Evolutionary conservation across 2,329 filamentous ascomycete species (phyloP).

Genomic region (Biscogniauxia mediterranea): DNA sequence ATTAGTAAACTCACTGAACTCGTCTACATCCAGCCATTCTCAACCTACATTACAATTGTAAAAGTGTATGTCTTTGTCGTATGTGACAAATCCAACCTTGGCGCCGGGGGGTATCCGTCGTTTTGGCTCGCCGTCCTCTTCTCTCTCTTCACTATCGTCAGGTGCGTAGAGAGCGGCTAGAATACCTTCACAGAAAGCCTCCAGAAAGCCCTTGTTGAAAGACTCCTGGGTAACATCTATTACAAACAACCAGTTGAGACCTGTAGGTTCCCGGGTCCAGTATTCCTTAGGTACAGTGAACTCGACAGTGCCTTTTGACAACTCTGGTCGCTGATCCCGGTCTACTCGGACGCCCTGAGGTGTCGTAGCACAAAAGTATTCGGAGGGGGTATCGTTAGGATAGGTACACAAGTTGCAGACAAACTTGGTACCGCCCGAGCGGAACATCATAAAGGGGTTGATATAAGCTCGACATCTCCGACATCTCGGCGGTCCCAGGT

Average conservation of each 20-base stretch:
- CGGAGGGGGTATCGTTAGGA: constrained; percentile 86
- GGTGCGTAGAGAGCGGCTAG: constrained; percentile 78
- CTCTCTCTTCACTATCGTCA: constrained; percentile 51
- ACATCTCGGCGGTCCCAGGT: constrained; percentile 84
- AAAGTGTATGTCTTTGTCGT: constrained; percentile 95
- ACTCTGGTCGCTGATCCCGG: constrained; percentile 81
- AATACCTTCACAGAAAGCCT: constrained; percentile 88
- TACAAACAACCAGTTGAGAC: constrained; percentile 83
- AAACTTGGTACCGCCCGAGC: constrained; percentile 90
- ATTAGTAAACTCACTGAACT: constrained; percentile 2
- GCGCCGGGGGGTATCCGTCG: constrained; percentile 70
- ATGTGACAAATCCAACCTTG: constrained; percentile 93
- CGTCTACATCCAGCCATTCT: background rate
- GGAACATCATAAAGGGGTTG: constrained; percentile 98
- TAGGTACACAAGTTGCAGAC: constrained; percentile 98
- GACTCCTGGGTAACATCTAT: constrained; percentile 93
- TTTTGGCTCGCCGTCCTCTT: constrained; percentile 52
- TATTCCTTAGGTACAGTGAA: constrained; percentile 98
- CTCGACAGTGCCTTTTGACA: constrained; percentile 89
- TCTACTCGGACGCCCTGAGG: constrained; percentile 85
- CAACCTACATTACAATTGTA: constrained; percentile 81
- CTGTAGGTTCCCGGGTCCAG: constrained; percentile 92
- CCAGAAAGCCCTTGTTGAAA: constrained; percentile 84
- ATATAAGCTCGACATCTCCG: constrained; percentile 93
- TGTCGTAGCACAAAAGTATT: constrained; percentile 91